Evolutionary conservation across 768 basidiomycete species (phyloP).

Genomic region (Tulasnella sp.): DNA sequence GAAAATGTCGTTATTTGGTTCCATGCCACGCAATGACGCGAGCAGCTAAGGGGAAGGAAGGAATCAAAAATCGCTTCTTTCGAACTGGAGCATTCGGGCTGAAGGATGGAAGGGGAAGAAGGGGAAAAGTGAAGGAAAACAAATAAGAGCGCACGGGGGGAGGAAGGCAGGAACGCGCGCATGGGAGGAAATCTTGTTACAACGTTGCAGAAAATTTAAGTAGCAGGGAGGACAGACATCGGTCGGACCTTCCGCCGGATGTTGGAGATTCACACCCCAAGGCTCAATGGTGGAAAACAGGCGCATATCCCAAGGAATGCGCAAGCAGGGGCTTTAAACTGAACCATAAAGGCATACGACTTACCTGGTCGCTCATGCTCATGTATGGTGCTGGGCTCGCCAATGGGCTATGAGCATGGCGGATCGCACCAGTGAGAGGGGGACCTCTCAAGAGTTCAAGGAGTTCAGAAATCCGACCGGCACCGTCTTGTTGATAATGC

Average conservation of each 20-base stretch:
- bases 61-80: background rate
- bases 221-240: background rate
- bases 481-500: slow-evolving; percentile 14
- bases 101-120: background rate
- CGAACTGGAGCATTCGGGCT: background rate
- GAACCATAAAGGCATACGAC: background rate
- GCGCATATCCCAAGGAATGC: background rate
- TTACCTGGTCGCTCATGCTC: background rate
- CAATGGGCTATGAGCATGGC: no score
- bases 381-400: background rate
- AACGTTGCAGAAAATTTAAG: background rate
- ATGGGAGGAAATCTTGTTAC: background rate
- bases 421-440: no score
- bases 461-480: no score
- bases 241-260: no score
- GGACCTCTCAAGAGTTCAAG: no score
- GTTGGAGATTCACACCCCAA: no score
- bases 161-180: background rate
- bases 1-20: background rate
- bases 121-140: background rate
- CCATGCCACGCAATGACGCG: background rate
- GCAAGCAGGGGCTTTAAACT: background rate
- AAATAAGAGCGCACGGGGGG: background rate
- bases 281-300: background rate
- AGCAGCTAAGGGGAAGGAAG: background rate